Percentiles rank a stretch among this genome's conserved stretches.
These are phyloP conservation scores for Lactifluus volemus DNA, from an alignment of 768 basidiomycete species.

Conservation along the genomic window DNA sequence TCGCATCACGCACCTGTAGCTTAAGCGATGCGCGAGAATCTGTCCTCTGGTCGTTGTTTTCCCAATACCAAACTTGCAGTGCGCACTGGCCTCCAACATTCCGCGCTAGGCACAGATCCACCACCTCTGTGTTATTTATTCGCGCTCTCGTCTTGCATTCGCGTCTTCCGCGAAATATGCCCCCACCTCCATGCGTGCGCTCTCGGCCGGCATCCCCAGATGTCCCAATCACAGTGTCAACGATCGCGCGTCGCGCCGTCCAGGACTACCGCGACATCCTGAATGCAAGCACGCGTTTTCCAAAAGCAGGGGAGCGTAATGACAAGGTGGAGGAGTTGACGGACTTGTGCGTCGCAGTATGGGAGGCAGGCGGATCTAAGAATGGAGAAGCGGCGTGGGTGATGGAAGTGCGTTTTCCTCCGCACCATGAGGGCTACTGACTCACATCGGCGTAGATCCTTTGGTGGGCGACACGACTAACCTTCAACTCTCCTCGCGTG, in stretches of 20 bases:
- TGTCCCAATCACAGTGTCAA: constrained; percentile 29
- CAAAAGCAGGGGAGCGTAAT: constrained; percentile 73
- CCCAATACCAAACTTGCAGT: constrained; percentile 51
- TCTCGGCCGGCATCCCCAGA: constrained; percentile 17
- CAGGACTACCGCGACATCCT: constrained; percentile 66
- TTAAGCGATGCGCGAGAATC: constrained; percentile 31
- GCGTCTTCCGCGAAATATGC: constrained; percentile 9
- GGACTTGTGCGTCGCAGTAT: constrained; percentile 69
- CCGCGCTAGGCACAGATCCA: constrained; percentile 64
- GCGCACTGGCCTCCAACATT: constrained; percentile 74
- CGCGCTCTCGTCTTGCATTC: constrained; percentile 56
- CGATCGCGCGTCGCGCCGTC: constrained; percentile 64
- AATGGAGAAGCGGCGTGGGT: constrained; percentile 67
- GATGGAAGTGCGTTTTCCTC: constrained; percentile 53
- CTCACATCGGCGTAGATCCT: constrained; percentile 45
- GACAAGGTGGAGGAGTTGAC: constrained; percentile 74
- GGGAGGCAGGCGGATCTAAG: constrained; percentile 64
- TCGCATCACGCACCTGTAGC: constrained; percentile 44
- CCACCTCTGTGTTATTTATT: constrained; percentile 61
- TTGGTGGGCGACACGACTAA: constrained; percentile 91
- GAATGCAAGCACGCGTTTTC: constrained; percentile 63
- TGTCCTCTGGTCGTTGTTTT: constrained; percentile 55
- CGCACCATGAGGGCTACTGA: not conserved
- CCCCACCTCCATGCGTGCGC: not conserved
- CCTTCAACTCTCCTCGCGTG: constrained; percentile 85